phyloP scores from a whole-genome alignment of 2,329 filamentous ascomycete species.

The Aspergillus brunneoviolaceus region DNA sequence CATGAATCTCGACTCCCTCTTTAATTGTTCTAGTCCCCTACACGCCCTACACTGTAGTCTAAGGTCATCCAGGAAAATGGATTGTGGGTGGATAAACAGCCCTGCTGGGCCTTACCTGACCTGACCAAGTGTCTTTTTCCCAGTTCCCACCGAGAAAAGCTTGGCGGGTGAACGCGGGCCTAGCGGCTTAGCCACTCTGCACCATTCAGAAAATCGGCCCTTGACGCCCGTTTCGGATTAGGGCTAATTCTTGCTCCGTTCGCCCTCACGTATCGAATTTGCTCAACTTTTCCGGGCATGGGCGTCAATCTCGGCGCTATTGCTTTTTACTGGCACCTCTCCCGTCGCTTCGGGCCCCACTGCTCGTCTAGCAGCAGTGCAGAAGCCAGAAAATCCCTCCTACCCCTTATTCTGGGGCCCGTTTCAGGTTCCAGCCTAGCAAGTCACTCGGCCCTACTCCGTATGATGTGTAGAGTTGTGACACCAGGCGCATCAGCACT shows the following conservation, averaged over 20 bases:
- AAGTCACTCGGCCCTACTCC: neutral
- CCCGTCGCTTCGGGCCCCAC: neutral
- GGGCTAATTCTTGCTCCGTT: neutral
- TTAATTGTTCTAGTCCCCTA: neutral
- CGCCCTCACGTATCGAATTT: neutral
- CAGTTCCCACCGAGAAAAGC: neutral
- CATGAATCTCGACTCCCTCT: neutral
- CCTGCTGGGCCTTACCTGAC: neutral
- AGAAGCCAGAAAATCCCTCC: neutral
- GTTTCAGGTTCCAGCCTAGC: neutral
- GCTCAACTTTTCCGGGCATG: neutral
- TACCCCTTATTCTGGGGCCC: neutral
- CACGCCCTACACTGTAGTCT: too few species aligned
- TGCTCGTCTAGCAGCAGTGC: neutral
- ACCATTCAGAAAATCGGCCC: neutral
- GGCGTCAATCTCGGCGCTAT: neutral
- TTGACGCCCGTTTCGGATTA: neutral
- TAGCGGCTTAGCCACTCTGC: neutral
- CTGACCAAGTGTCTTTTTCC: neutral
- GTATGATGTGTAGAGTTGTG: neutral
- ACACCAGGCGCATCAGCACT: constrained; percentile 1
- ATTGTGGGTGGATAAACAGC: neutral
- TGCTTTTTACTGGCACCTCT: neutral
- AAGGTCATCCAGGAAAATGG: neutral
- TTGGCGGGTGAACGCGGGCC: neutral